Conservation (phyloP, 1,284 basidiomycete species). For the Peniophora sp. region DNA sequence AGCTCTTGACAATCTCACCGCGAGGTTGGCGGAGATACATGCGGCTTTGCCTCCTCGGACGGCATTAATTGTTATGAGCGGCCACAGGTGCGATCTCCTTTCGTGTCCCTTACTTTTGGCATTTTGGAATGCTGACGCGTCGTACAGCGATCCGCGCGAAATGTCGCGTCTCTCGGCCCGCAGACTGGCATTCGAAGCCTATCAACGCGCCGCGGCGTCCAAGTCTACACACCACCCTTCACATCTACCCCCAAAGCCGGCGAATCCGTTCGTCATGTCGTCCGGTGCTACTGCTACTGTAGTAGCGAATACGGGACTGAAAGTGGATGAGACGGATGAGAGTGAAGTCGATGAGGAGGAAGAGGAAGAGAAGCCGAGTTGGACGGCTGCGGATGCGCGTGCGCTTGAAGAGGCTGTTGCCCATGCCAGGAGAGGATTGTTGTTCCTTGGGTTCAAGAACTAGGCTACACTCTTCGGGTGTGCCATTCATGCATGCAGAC, state of each 20-base stretch:
- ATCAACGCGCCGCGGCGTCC: no score
- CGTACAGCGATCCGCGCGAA: conserved; percentile 71
- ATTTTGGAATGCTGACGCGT: no score
- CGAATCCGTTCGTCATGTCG: no score
- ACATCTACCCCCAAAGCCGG: no score
- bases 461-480: no score
- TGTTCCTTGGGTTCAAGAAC: conserved; percentile 73
- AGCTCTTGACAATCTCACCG: conserved; percentile 45
- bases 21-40: conserved; percentile 56
- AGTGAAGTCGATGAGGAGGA: conserved; percentile 51
- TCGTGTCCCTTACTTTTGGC: no score
- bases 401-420: conserved; percentile 74
- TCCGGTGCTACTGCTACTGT: no score
- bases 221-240: no score
- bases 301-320: no score
- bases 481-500: no score
- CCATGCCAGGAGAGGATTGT: conserved; percentile 69
- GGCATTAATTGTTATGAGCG: conserved; percentile 78
- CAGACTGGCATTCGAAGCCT: conserved; percentile 61
- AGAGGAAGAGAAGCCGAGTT: conserved; percentile 44
- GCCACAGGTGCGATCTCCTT: no score
- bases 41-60: conserved; percentile 66
- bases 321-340: no score
- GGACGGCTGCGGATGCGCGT: conserved; percentile 74
- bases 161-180: conserved; percentile 68